A percentile compares a stretch with the other conserved stretches of the same genome.
Conservation (phyloP, 169 alveolate genomes). For the Toxoplasma gondii region DNA sequence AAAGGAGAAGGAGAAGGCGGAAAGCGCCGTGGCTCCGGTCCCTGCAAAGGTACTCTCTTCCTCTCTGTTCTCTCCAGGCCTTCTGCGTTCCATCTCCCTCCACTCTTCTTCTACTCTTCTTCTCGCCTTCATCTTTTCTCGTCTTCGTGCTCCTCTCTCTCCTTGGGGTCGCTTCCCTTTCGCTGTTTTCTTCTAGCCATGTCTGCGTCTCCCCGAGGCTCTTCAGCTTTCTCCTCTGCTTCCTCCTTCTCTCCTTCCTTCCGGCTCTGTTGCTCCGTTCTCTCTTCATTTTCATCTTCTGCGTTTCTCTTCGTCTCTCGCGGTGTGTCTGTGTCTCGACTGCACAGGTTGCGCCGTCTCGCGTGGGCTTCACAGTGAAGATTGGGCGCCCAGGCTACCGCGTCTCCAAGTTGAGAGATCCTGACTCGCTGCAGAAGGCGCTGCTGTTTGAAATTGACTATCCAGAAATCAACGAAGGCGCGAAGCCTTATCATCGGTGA, state of each 20-base stretch:
- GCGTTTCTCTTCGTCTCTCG: not conserved
- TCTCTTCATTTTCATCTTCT: not conserved
- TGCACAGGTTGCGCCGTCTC: not conserved
- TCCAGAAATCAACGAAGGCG: constrained; percentile 84
- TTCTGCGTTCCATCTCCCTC: not conserved
- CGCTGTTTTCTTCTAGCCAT: not conserved
- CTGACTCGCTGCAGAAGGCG: constrained; percentile 92
- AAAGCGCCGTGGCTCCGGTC: constrained; percentile 79
- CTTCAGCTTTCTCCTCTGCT: not conserved
- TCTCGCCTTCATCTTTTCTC: not conserved
- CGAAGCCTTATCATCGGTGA: constrained; percentile 87
- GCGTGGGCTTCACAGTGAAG: constrained; percentile 77
- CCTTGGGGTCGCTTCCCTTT: not conserved
- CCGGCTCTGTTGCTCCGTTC: not conserved
- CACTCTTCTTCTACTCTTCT: not conserved
- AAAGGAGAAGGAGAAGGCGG: constrained; percentile 93
- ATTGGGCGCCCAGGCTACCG: constrained; percentile 99
- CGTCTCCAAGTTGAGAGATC: constrained; percentile 94
- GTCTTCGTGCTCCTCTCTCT: not conserved
- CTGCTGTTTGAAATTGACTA: constrained; percentile 96
- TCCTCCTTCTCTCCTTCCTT: not conserved
- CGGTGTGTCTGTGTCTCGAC: not conserved
- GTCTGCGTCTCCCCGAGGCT: not conserved
- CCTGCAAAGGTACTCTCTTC: constrained; percentile 76
- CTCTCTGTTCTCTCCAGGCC: not conserved